Base-by-base conservation (phyloP, 441 rosid species). In the Syzygium malaccense region DNA sequence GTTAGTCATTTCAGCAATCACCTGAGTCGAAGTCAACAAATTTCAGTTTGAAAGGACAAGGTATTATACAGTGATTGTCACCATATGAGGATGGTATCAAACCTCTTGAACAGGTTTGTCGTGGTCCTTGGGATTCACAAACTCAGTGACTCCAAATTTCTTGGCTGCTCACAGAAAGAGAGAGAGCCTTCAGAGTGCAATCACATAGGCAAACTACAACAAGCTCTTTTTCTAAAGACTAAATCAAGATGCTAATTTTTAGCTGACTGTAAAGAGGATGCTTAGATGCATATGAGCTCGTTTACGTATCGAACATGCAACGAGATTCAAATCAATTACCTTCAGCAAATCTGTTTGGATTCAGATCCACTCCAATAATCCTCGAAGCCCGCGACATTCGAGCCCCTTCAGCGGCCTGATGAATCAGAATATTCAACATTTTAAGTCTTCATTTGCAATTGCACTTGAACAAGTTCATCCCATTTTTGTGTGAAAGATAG, bases 31-130 rank as follows among this genome's bases (percentile, higher is more conserved):
- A 55, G 51, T 75, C 6, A 75, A 13, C 18, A 7, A 3, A 37
- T 5, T 41, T 75, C 83, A 37, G 83, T 71, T 37, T 20, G 37
- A 15, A 86, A 86, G 62, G 37, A 23, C 53, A 17, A 86, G 48
- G 53, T 55, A 53, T 12, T 41, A 23, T 19, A 17, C 6, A 57
- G 41, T 55, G 55, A 57, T 55, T 32, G n/a, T 55, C 57, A 54
- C 23, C 48, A 30, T 30, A n/a, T 54, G 58, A 13, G 64, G 80
- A 55, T 41, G 53, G 79, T 8, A 37, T 45, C 28, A 33, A 25
- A 86, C 90, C 90, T 89, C 90, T 64, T 89, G 90, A 62, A 89
- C 86, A 57, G 88, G 90, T 85, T 89, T 89, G 56, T 89, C 23
- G 60, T 89, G 64, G 86, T 89, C 90, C 80, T 80, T 89, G 7